Percentiles rank a stretch among this genome's conserved stretches.
Conservation (phyloP, 805 yeast species). For the Saturnispora kantuleensis region DNA sequence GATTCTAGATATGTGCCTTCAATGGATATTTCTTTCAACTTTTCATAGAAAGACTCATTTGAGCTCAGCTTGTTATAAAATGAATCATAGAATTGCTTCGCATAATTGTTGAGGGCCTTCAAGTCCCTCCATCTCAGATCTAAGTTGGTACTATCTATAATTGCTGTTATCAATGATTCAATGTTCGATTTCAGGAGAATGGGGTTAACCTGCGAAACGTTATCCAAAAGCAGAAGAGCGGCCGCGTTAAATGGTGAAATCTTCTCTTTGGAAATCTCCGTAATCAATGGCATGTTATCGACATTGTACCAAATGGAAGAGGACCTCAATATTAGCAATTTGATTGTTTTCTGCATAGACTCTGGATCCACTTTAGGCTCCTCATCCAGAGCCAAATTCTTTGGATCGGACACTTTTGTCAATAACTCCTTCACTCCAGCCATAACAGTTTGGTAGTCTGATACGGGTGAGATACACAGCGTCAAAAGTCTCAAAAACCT, state of each 20-base stretch:
- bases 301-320: constrained; percentile 55
- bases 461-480: constrained; percentile 40
- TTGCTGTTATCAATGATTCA: constrained; percentile 32
- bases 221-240: constrained; percentile 48
- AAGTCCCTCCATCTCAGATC: constrained; percentile 31
- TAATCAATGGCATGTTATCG: constrained; percentile 47
- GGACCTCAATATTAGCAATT: constrained; percentile 50
- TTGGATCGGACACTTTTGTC: constrained; percentile 43
- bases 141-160: not conserved
- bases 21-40: constrained; percentile 36
- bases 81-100: constrained; percentile 39
- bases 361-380: constrained; percentile 30
- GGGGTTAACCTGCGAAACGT: constrained; percentile 53
- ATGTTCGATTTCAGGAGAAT: constrained; percentile 54
- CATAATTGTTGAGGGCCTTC: constrained; percentile 51
- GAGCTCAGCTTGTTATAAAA: constrained; percentile 26
- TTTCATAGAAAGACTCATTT: constrained; percentile 34
- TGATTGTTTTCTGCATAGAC: constrained; percentile 44
- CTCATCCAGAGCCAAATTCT: constrained; percentile 28
- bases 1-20: constrained; percentile 54
- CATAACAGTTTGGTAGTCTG: constrained; percentile 49
- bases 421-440: constrained; percentile 58
- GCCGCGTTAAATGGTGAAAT: constrained; percentile 18
- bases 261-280: constrained; percentile 35
- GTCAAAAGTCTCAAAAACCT: constrained; percentile 49